Conservation (phyloP, 345 rosid genomes). For the Populus nigra region DNA sequence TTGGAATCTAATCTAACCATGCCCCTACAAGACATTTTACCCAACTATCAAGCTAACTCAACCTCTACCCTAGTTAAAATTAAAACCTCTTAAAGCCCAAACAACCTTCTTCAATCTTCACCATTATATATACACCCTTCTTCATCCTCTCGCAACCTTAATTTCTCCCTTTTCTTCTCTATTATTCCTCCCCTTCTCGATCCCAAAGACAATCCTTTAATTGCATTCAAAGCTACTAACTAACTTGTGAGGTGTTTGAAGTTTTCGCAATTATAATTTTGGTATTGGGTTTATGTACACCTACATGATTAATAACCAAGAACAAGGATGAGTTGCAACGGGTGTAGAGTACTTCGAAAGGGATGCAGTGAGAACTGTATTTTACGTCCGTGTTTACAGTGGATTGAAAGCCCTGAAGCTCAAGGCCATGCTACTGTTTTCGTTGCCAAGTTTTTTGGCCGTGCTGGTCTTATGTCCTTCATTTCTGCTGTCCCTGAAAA, state of each 20-base stretch:
- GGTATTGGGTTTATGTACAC: constrained; percentile 12
- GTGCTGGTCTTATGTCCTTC: constrained; percentile 96
- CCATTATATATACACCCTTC: not conserved
- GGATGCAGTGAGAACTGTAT: constrained; percentile 96
- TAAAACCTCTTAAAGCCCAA: constrained; percentile 20
- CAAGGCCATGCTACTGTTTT: constrained; percentile 98
- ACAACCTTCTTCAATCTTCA: not conserved
- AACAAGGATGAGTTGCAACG: constrained; percentile 85
- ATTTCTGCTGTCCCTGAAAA: constrained; percentile 86
- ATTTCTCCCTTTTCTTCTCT: not conserved
- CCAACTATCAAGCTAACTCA: constrained; percentile 16
- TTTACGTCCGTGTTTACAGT: constrained; percentile 79
- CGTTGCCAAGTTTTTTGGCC: constrained; percentile 97
- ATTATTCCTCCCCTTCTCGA: not conserved
- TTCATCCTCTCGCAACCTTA: not conserved
- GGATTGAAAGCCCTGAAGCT: constrained; percentile 87
- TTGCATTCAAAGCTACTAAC: constrained; percentile 26
- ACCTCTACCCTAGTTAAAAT: constrained; percentile 34
- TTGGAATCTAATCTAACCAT: constrained; percentile 53
- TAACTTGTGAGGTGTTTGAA: not conserved
- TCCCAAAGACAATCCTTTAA: constrained; percentile 13
- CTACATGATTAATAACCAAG: not conserved
- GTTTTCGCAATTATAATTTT: too few relatives aligned
- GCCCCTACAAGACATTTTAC: not conserved
- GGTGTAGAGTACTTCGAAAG: constrained; percentile 89